phyloP scores from a whole-genome alignment of 371 early-diverging fungal genomes.

The Rhizopus microsporus region DNA sequence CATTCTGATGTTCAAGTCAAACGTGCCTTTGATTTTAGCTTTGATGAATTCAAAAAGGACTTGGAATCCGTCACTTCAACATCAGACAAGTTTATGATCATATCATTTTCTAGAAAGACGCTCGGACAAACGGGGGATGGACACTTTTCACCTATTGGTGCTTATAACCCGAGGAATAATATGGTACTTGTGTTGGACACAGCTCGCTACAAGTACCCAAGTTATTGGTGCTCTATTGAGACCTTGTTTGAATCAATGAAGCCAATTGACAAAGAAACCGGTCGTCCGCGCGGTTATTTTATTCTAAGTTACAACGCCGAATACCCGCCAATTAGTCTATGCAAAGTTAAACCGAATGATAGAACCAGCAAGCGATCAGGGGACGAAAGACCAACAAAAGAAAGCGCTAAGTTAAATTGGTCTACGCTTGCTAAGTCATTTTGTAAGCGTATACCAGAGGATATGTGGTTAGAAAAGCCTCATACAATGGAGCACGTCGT shows the following conservation, averaged over 20 bases:
- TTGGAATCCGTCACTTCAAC: constrained; percentile 66
- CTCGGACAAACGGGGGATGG: constrained; percentile 93
- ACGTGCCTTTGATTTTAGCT: constrained; percentile 63
- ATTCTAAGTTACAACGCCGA: constrained; percentile 61
- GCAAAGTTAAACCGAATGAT: constrained; percentile 23
- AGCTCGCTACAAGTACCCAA: constrained; percentile 79
- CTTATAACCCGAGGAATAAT: constrained; percentile 63
- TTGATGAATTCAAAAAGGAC: constrained; percentile 79
- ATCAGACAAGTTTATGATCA: constrained; percentile 82
- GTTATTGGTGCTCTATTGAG: constrained; percentile 74
- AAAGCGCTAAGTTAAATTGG: constrained; percentile 38
- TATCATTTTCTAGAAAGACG: constrained; percentile 78
- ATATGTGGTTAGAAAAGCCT: constrained; percentile 55
- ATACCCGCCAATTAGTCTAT: constrained; percentile 45
- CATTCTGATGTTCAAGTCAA: constrained; percentile 81
- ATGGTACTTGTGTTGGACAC: constrained; percentile 85
- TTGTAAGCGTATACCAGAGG: constrained; percentile 52
- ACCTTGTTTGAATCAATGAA: constrained; percentile 78
- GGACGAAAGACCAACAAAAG: neutral
- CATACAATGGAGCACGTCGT: constrained; percentile 47
- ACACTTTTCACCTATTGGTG: constrained; percentile 78
- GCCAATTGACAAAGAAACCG: constrained; percentile 80
- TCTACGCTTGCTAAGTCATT: constrained; percentile 49
- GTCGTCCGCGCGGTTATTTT: constrained; percentile 84
- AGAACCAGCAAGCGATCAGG: neutral